phyloP scores from a whole-genome alignment of 2,329 filamentous ascomycete species.

The Fusarium sp. region DNA sequence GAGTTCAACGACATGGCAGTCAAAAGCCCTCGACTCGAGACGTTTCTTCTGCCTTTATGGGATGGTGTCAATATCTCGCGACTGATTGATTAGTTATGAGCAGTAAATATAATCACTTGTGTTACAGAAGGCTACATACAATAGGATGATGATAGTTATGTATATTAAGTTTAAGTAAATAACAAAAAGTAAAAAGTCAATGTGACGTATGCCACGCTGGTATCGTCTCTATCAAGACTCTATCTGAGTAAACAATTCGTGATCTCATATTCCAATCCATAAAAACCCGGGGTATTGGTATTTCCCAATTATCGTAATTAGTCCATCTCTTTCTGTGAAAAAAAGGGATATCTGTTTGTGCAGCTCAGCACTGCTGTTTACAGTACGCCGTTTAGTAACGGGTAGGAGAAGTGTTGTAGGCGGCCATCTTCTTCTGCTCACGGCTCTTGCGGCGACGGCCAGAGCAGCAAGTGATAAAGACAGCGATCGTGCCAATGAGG shows the following conservation, averaged over 20 bases:
- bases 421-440: slow-evolving; percentile 47
- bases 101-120: neutral
- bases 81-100: slow-evolving; percentile 52
- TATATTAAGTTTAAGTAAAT: slow-evolving; percentile 19
- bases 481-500: slow-evolving; percentile 66
- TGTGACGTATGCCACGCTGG: slow-evolving; percentile 4
- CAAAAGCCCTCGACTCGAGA: slow-evolving; percentile 54
- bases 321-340: neutral
- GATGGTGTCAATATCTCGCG: slow-evolving; percentile 58
- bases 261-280: slow-evolving; percentile 28
- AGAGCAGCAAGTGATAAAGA: slow-evolving; percentile 73
- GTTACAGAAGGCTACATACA: neutral
- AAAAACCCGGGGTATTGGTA: slow-evolving; percentile 9
- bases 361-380: neutral
- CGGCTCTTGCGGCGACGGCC: slow-evolving; percentile 55
- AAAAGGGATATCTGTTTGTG: neutral
- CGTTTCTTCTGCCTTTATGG: slow-evolving; percentile 58
- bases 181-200: neutral
- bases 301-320: slow-evolving; percentile 31
- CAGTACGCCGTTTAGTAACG: slow-evolving; percentile 24
- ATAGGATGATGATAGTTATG: neutral
- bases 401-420: slow-evolving; percentile 39
- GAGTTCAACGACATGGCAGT: slow-evolving; percentile 53
- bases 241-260: slow-evolving; percentile 24
- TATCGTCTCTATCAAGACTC: slow-evolving; percentile 21